Evolutionary conservation across 345 rosid species (phyloP).

Genomic region (Camelina hispida): DNA sequence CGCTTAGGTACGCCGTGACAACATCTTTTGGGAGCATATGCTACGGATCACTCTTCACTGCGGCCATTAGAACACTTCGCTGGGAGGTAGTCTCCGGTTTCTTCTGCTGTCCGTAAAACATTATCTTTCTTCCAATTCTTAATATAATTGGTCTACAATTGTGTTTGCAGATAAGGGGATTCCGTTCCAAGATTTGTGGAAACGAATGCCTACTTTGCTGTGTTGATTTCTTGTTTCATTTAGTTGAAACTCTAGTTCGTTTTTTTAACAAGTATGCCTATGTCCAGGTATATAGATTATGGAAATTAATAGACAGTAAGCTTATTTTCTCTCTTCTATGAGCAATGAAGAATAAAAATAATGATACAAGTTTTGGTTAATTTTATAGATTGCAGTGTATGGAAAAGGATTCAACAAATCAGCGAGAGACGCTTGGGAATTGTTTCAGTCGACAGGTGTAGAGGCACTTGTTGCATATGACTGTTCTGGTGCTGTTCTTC

Average conservation of each 20-base stretch:
- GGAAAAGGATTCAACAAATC: conserved; percentile 95
- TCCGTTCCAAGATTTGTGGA: conserved; percentile 93
- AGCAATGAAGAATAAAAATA: conserved; percentile 8
- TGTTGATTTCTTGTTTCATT: conserved; percentile 86
- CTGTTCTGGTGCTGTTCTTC: conserved; percentile 91
- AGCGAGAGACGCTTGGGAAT: conserved; percentile 98
- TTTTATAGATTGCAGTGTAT: conserved; percentile 72
- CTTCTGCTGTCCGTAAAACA: background rate
- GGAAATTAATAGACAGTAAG: background rate
- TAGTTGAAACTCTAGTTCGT: conserved; percentile 97
- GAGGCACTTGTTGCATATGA: conserved; percentile 96
- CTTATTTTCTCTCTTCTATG: background rate
- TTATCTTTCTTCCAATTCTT: background rate
- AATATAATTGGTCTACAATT: background rate
- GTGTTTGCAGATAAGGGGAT: conserved; percentile 76
- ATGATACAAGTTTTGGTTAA: background rate
- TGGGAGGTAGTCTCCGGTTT: conserved; percentile 74
- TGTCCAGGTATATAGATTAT: conserved; percentile 70
- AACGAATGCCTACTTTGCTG: conserved; percentile 97
- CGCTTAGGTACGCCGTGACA: conserved; percentile 80
- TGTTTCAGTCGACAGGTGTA: conserved; percentile 97
- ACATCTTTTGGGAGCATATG: conserved; percentile 97
- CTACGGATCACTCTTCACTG: conserved; percentile 96
- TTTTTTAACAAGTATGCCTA: conserved; percentile 95
- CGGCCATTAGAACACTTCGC: conserved; percentile 90